A percentile compares a stretch with the other conserved stretches of the same genome.
Evolutionary conservation across 345 rosid genomes (phyloP).

Genomic region (Lepidium africanum): DNA sequence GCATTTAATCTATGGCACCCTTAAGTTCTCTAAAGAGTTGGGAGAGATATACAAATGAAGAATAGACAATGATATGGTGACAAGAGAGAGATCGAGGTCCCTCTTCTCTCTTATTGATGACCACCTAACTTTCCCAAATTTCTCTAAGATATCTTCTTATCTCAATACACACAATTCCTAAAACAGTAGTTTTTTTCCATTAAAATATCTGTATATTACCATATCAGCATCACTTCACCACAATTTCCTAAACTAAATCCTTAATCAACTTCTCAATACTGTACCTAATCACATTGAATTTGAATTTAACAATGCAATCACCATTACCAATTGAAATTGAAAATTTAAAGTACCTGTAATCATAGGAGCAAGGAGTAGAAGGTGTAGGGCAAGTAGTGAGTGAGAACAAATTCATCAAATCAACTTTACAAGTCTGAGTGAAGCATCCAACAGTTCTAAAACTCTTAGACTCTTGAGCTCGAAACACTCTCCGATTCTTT

Average conservation of each 20-base stretch:
- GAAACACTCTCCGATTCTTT: constrained; percentile 28
- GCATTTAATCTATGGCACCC: constrained; percentile 9
- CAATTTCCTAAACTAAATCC: background rate
- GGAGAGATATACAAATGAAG: background rate
- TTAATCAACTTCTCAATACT: background rate
- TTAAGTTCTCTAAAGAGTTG: background rate
- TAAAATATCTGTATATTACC: background rate
- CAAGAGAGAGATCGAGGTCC: constrained; percentile 1
- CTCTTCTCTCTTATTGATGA: constrained; percentile 8
- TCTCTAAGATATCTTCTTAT: constrained; percentile 2
- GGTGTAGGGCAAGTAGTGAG: constrained; percentile 45
- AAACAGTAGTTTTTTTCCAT: background rate
- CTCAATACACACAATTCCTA: background rate
- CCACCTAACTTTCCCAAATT: constrained; percentile 15
- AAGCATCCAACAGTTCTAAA: constrained; percentile 43
- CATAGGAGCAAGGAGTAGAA: constrained; percentile 45
- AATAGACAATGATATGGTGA: constrained; percentile 19
- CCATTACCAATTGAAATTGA: background rate
- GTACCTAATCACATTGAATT: constrained; percentile 9
- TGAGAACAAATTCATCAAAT: constrained; percentile 45
- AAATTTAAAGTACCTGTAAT: constrained; percentile 40
- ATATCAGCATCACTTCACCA: background rate
- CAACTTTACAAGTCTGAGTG: constrained; percentile 44
- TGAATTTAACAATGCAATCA: background rate
- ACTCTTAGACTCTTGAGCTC: constrained; percentile 36